Evolutionary conservation across 148 eudicot species (phyloP).

Genomic region (Chenopodium berlandieri): DNA sequence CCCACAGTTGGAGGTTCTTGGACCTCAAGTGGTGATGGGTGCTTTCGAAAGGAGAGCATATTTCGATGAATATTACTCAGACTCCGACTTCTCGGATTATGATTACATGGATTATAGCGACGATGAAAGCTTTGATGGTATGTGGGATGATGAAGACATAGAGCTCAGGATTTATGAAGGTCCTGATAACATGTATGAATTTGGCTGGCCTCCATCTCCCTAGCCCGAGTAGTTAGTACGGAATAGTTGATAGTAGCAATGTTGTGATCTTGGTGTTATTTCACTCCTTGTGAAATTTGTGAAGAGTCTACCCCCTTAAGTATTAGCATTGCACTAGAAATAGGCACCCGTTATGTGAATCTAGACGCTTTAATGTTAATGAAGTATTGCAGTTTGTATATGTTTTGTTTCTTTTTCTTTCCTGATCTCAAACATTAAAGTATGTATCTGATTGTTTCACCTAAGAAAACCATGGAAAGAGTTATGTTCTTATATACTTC

Average conservation of each 20-base stretch:
- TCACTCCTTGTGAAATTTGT: conserved; percentile 31
- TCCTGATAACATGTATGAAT: conserved; percentile 34
- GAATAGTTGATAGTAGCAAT: background rate
- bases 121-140: conserved; percentile 53
- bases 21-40: conserved; percentile 57
- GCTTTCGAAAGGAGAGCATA: conserved; percentile 31
- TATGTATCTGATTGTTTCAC: background rate
- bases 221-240: conserved; percentile 34
- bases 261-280: background rate
- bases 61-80: conserved; percentile 42
- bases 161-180: conserved; percentile 46
- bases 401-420: background rate
- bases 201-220: conserved; percentile 65
- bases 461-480: background rate
- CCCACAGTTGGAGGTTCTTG: conserved; percentile 51
- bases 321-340: conserved; percentile 6
- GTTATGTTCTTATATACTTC: no score
- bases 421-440: background rate
- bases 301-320: background rate
- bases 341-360: conserved; percentile 21
- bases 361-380: conserved; percentile 18
- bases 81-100: conserved; percentile 61
- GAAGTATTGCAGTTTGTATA: conserved; percentile 29
- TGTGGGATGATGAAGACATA: conserved; percentile 55
- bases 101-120: conserved; percentile 52